phyloP scores from a whole-genome alignment of 495 filamentous ascomycete species.

The Annulohypoxylon maeteangense region DNA sequence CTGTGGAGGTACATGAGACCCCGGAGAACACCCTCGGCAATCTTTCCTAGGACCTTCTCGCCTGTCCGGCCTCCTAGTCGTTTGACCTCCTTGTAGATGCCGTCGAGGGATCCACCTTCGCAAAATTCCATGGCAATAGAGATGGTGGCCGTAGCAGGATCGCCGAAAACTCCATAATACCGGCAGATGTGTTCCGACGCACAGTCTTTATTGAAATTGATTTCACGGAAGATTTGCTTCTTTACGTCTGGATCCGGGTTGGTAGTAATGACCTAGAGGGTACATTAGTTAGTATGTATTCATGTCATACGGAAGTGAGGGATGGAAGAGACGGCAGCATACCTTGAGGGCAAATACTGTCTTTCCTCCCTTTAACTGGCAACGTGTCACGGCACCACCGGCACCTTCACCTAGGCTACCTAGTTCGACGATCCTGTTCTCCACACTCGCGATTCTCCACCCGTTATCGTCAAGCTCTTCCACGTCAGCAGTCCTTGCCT shows the following conservation, averaged over 20 bases:
- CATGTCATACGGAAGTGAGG: not conserved
- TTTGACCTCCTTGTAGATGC: conserved; percentile 96
- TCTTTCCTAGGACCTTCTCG: conserved; percentile 98
- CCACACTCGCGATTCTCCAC: conserved; percentile 90
- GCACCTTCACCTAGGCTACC: conserved; percentile 95
- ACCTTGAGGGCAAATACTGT: conserved; percentile 98
- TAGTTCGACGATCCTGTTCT: conserved; percentile 85
- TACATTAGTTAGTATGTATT: conserved; percentile 43
- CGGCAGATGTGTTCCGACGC: conserved; percentile 92
- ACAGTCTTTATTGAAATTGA: conserved; percentile 97
- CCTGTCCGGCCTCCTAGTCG: conserved; percentile 92
- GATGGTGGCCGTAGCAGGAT: conserved; percentile 91
- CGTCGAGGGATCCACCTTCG: conserved; percentile 93
- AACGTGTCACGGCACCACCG: conserved; percentile 93
- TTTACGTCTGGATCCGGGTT: conserved; percentile 97
- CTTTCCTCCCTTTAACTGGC: conserved; percentile 86
- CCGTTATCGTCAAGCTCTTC: conserved; percentile 94
- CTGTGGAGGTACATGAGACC: conserved; percentile 96
- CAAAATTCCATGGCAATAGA: conserved; percentile 99
- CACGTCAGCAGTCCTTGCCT: conserved; percentile 83
- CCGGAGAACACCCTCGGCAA: conserved; percentile 93
- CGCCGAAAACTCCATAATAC: conserved; percentile 96
- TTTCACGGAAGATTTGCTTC: conserved; percentile 94
- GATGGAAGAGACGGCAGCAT: conserved; percentile 39
- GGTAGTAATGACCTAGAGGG: conserved; percentile 87